Evolutionary conservation across 1,139 yeast species (phyloP).

Genomic region (Candida sp.): DNA sequence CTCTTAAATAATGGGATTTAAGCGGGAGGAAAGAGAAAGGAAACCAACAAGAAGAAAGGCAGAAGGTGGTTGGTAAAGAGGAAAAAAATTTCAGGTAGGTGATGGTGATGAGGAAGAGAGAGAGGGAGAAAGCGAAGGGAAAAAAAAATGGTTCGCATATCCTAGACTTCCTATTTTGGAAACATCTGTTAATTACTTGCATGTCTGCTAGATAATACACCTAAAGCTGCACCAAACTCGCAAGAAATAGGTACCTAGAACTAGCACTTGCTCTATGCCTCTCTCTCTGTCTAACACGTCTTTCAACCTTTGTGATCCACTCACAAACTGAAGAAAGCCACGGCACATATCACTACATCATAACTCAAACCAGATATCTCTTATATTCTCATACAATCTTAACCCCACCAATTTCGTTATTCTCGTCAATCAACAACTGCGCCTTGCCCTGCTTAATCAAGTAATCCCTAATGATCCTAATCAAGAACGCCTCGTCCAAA

Average conservation of each 20-base stretch:
- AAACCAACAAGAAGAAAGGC: conserved; percentile 8
- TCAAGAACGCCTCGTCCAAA: conserved; percentile 62
- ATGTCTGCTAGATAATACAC: conserved; percentile 32
- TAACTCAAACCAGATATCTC: neutral
- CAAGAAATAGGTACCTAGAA: conserved; percentile 11
- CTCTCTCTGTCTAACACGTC: conserved; percentile 1
- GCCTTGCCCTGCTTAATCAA: conserved; percentile 73
- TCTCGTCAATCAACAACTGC: conserved; percentile 63
- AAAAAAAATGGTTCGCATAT: neutral
- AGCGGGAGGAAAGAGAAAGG: conserved; percentile 47
- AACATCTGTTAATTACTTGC: conserved; percentile 8
- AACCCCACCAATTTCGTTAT: conserved; percentile 65
- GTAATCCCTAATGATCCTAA: conserved; percentile 54
- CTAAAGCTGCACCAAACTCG: conserved; percentile 7
- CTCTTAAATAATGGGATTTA: conserved; percentile 49
- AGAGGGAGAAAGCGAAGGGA: conserved; percentile 2
- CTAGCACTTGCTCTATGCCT: conserved; percentile 18
- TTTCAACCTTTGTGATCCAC: conserved; percentile 2
- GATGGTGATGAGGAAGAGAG: conserved; percentile 2
- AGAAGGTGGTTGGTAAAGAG: conserved; percentile 9
- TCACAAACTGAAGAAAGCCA: conserved; percentile 9
- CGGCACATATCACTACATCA: conserved; percentile 5
- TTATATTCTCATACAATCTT: conserved; percentile 47
- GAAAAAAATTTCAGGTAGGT: neutral
- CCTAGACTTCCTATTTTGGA: conserved; percentile 30